Base-by-base conservation (phyloP, 306 rosid species). In the Mimosa pudica region DNA sequence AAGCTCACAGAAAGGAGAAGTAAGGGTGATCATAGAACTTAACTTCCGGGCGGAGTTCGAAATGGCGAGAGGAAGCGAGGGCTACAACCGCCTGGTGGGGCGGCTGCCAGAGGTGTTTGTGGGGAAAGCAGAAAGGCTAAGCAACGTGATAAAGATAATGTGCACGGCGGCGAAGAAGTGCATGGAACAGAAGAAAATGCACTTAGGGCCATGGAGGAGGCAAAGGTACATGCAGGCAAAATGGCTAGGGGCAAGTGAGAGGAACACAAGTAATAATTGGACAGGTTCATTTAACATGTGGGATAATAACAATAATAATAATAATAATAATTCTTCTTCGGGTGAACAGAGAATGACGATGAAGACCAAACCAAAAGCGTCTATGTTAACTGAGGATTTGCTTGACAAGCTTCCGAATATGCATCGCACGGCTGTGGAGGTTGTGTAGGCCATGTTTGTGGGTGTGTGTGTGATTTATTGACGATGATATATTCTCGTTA, bases 141-240 rank as follows among this genome's bases (percentile, higher is more conserved):
- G 81, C 2, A 77, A 42, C 61, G 45, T 94, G 36, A 86, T 89
- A 8, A 92, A 92, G 82, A 49, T 92, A 3, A 10, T 94, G 81
- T 94, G 97, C 82, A 73, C 86, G 71, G 97, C 80, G 8, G 96
- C 91, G 3, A 92, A 94, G 75, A 90, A 80, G 84, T 92, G 97
- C 86, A 92, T 92, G 98, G 87, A 89, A 83, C 93, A 92, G 35
- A 94, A 87, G 81, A 92, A 86, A 76, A 88, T 94, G 93, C 97
- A 94, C 74, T 68, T 94, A 89, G 98, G 97, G 7, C 98, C 98
- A 38, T 94, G 98, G 98, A 86, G 98, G 75, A 94, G 89, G 85
- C 92, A 89, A 32, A 85, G 74, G 84, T 94, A 94, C 85, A 89
- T 94, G 96, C 90, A 88, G 17, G 90, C 96, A 14, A 94, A 94